Evolutionary conservation across 2,329 filamentous ascomycete genomes (phyloP).

Genomic region (Penicillium sp.): DNA sequence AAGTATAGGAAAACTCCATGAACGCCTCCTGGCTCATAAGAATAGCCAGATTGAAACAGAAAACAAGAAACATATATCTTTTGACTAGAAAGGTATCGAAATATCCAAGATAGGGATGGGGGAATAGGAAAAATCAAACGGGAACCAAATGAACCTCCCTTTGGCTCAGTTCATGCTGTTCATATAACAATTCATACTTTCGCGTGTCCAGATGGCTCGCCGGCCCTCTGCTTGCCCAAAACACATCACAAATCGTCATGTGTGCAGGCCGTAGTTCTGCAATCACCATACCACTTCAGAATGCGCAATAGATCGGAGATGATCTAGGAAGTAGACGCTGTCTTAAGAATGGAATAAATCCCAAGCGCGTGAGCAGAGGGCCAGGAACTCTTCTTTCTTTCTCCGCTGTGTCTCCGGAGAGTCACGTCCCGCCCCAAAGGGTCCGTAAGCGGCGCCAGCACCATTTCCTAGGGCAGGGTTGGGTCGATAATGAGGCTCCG

Average conservation of each 20-base stretch:
- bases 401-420: constrained; percentile 79
- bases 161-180: constrained; percentile 24
- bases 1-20: constrained; percentile 18
- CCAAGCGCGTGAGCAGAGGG: constrained; percentile 87
- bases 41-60: background rate
- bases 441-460: constrained; percentile 57
- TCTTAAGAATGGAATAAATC: constrained; percentile 90
- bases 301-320: background rate
- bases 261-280: background rate
- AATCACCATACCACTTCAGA: background rate
- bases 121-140: constrained; percentile 15
- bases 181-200: constrained; percentile 28
- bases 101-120: constrained; percentile 11
- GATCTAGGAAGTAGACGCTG: background rate
- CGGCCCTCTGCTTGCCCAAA: constrained; percentile 1
- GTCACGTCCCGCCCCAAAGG: constrained; percentile 81
- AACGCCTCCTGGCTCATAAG: constrained; percentile 12
- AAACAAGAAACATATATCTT: constrained; percentile 8
- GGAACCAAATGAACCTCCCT: constrained; percentile 9
- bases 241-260: constrained; percentile 1
- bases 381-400: constrained; percentile 93
- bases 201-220: constrained; percentile 22
- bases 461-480: constrained; percentile 40
- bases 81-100: constrained; percentile 13
- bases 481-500: constrained; percentile 52